phyloP scores from a whole-genome alignment of 306 rosid species.

The Ziziphus jujuba region DNA sequence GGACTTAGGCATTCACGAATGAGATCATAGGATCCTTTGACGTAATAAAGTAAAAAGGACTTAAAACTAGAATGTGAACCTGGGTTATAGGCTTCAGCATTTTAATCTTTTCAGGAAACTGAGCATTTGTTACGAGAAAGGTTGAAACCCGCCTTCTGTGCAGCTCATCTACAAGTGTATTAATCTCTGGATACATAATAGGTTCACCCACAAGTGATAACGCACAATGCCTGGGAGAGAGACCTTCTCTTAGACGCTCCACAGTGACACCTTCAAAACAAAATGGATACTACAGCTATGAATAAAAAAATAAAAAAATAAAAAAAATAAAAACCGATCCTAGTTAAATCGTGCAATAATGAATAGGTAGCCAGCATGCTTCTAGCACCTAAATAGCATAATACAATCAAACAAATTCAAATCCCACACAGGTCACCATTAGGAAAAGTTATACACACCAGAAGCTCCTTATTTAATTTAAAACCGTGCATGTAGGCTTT shows the following conservation, averaged over 20 bases:
- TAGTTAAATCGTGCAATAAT: background rate
- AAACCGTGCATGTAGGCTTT: background rate
- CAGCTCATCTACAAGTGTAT: slow-evolving; percentile 82
- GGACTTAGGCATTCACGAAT: slow-evolving; percentile 1
- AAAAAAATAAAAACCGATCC: background rate
- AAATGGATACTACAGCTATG: background rate
- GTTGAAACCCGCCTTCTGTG: slow-evolving; percentile 84
- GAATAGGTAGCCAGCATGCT: background rate
- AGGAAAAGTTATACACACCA: background rate
- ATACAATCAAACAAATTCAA: background rate
- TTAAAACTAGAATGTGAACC: slow-evolving; percentile 39
- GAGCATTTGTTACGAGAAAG: slow-evolving; percentile 95
- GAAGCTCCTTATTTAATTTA: slow-evolving; percentile 2
- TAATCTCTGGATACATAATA: slow-evolving; percentile 96
- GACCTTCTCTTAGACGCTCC: slow-evolving; percentile 89
- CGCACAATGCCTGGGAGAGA: slow-evolving; percentile 94
- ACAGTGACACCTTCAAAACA: slow-evolving; percentile 65
- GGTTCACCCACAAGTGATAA: slow-evolving; percentile 99
- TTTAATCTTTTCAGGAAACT: slow-evolving; percentile 90
- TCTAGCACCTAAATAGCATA: background rate
- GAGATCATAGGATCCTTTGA: slow-evolving; percentile 15
- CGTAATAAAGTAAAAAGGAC: slow-evolving; percentile 1
- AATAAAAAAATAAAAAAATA: background rate
- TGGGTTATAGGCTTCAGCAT: slow-evolving; percentile 75
- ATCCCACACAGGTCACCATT: background rate